A percentile compares a stretch with the other conserved stretches of the same genome.
These are phyloP conservation scores for Xylariaceae sp. DNA, from an alignment of 2,329 filamentous ascomycete species.

Conservation along the genomic window DNA sequence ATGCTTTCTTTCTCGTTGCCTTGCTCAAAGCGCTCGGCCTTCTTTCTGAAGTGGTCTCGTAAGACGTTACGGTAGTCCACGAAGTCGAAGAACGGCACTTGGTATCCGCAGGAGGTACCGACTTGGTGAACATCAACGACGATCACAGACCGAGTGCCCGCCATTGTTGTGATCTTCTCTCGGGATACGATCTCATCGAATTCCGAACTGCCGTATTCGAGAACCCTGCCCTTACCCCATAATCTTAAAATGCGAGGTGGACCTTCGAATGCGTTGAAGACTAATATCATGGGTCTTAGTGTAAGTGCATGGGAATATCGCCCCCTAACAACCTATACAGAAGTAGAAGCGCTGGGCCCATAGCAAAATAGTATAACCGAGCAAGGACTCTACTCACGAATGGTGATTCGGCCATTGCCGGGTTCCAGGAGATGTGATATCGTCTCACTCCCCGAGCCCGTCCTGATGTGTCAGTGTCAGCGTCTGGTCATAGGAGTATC, in stretches of 20 bases:
- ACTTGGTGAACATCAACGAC: constrained; percentile 37
- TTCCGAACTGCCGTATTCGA: constrained; percentile 31
- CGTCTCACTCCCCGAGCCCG: constrained; percentile 71
- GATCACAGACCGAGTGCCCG: constrained; percentile 35
- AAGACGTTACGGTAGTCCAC: constrained; percentile 34
- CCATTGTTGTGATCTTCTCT: constrained; percentile 24
- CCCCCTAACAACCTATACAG: background rate
- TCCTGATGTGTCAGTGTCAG: constrained; percentile 30
- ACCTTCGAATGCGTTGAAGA: constrained; percentile 54
- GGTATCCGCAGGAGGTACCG: constrained; percentile 38
- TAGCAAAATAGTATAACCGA: too few relatives aligned
- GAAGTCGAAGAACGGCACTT: constrained; percentile 38
- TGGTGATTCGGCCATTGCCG: constrained; percentile 62
- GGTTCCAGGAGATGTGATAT: constrained; percentile 67
- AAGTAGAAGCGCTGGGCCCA: background rate
- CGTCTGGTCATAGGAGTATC: background rate
- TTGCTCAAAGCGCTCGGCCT: constrained; percentile 29
- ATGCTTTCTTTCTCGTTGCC: constrained; percentile 36
- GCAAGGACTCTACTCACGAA: constrained; percentile 38
- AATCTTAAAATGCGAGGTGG: constrained; percentile 37
- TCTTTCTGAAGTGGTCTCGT: constrained; percentile 32
- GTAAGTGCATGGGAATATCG: background rate
- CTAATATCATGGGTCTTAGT: background rate
- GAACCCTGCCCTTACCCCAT: constrained; percentile 35
- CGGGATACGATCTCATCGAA: constrained; percentile 34